Evolutionary conservation across 2,329 filamentous ascomycete genomes (phyloP), one percentile per base, ranked within the genome.

Genomic region (Claviceps quebecensis): DNA sequence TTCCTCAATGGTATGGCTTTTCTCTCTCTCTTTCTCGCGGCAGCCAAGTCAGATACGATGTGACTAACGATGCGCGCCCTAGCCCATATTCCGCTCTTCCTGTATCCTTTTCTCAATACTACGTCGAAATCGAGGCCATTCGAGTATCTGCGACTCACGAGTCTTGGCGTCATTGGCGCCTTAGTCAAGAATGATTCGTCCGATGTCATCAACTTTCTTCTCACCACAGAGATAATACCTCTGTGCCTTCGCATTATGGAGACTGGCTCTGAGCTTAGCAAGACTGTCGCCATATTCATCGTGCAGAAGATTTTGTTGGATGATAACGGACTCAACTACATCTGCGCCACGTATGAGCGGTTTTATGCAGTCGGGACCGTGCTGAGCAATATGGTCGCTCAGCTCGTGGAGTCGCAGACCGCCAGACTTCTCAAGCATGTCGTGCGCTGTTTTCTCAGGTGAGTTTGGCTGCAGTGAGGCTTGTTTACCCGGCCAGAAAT

Each of bases 231-330:
- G 70, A 98, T 98, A 59, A 98, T 98, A 53, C 93, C 93, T 9
- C 80, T 98, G 13, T 98, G 93, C 67, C 82, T 98, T 45, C 84
- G 93, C 55, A 98, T 98, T 63, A 98, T 98, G 93, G 93, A 98
- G 73, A 98, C 93, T 0, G 93, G 93, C 48, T 96, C 90, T 0
- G 93, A 98, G 69, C 78, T 98, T 54, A 96, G 89, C 75, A 98
- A 98, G 75, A 98, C 93, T 0, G 93, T 98, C 14, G 93, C 93
- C 53, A 98, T 98, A 61, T 98, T 98, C 73, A 98, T 98, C 61
- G 93, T 98, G 17, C 93, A 98, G 70, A 98, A 98, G 76, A 98
- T 98, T 26, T 72, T 98, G 49, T 79, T 98, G 2, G 93, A 98
- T 64, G 93, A 98, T 62, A 91, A 95, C 61, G 93, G 93, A 4